phyloP scores from a whole-genome alignment of 2,329 filamentous ascomycete species.

The Ophiocordyceps australis region DNA sequence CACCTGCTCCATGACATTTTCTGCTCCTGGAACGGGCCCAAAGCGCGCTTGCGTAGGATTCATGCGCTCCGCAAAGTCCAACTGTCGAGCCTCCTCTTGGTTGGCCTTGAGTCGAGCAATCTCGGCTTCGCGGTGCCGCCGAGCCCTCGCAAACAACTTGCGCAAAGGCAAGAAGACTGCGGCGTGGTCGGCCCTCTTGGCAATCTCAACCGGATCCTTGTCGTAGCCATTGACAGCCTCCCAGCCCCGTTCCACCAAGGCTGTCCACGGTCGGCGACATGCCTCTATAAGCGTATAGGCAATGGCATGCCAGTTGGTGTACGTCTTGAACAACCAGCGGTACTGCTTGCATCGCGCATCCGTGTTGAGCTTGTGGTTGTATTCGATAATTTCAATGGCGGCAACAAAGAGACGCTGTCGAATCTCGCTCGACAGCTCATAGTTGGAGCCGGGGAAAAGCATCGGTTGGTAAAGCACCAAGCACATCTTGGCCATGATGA shows the following conservation, averaged over 20 bases:
- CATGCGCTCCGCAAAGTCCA: constrained; percentile 29
- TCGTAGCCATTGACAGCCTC: constrained; percentile 21
- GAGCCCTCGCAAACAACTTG: constrained; percentile 33
- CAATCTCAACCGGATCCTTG: constrained; percentile 20
- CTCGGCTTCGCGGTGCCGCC: constrained; percentile 30
- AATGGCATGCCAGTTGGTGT: constrained; percentile 32
- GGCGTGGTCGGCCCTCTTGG: constrained; percentile 24
- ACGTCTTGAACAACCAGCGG: constrained; percentile 30
- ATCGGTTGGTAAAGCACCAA: constrained; percentile 61
- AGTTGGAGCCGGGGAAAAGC: constrained; percentile 38
- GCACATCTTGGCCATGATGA: constrained; percentile 65
- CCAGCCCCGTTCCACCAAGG: constrained; percentile 31
- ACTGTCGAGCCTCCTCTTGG: constrained; percentile 25
- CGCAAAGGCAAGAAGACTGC: constrained; percentile 34
- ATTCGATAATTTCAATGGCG: constrained; percentile 56
- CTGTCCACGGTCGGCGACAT: constrained; percentile 26
- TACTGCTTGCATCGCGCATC: constrained; percentile 30
- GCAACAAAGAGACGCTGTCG: constrained; percentile 54
- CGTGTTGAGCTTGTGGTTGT: constrained; percentile 45
- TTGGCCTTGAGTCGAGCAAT: constrained; percentile 27
- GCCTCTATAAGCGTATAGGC: constrained; percentile 28
- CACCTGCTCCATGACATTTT: constrained; percentile 24
- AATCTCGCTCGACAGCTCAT: constrained; percentile 38
- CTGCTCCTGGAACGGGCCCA: constrained; percentile 25
- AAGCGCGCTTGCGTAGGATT: constrained; percentile 25